These are phyloP conservation scores for Vigna hirtella DNA, from an alignment of 306 rosid species.

Conservation along the genomic window DNA sequence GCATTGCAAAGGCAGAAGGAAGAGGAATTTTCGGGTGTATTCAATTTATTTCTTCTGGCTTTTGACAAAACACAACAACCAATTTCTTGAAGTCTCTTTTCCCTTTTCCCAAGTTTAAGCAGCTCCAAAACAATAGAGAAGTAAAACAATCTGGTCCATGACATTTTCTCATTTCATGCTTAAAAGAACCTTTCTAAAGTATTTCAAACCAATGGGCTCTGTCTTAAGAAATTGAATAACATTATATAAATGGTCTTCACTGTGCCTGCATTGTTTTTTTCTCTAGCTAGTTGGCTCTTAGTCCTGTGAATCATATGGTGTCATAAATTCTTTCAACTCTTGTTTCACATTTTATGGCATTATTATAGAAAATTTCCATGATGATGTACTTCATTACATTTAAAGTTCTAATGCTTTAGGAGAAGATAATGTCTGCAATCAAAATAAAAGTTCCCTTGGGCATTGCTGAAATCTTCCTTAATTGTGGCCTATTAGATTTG, in stretches of 20 bases:
- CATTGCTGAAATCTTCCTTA: neutral
- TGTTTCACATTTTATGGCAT: neutral
- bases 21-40: neutral
- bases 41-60: neutral
- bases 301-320: neutral
- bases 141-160: slow-evolving; percentile 21
- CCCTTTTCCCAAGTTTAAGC: neutral
- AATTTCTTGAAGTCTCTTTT: neutral
- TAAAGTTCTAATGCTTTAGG: neutral
- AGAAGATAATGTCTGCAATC: neutral
- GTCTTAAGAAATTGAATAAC: slow-evolving; percentile 2
- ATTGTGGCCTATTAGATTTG: neutral
- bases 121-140: neutral
- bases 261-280: neutral
- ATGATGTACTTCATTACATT: neutral
- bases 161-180: slow-evolving; percentile 11
- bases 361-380: neutral
- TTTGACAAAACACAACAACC: neutral
- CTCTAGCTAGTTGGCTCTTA: neutral
- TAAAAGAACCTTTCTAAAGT: neutral
- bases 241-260: neutral
- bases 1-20: neutral
- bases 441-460: neutral
- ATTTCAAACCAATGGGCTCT: neutral
- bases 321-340: neutral